phyloP scores from a whole-genome alignment of 2,329 filamentous ascomycete species.

The Colletotrichum sp. region DNA sequence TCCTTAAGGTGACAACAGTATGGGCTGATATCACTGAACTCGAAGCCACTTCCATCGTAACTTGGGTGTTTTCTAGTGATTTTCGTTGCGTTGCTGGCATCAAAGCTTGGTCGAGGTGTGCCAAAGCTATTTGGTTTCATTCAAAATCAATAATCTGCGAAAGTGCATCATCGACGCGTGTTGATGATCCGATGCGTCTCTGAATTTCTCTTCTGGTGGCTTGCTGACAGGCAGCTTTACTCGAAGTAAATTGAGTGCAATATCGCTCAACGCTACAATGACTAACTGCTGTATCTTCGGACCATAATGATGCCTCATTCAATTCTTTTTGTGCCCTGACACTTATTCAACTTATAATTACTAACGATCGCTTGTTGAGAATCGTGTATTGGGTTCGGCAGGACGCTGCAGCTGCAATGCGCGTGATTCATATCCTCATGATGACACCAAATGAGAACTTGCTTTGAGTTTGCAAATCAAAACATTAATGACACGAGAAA shows the following conservation, averaged over 20 bases:
- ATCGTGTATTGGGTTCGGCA: background rate
- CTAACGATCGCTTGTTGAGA: background rate
- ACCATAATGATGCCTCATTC: background rate
- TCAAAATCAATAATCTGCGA: background rate
- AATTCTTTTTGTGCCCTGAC: background rate
- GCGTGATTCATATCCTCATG: background rate
- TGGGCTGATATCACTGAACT: background rate
- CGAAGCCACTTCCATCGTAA: background rate
- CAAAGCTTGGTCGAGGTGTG: background rate
- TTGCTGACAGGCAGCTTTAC: background rate
- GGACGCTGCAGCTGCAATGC: background rate
- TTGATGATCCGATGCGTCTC: fast-evolving
- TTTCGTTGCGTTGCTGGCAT: background rate
- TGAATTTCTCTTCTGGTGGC: background rate
- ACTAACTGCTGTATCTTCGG: fast-evolving
- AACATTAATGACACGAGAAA: background rate
- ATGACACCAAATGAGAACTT: background rate
- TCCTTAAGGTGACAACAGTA: background rate
- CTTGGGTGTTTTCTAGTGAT: background rate
- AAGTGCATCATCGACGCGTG: background rate
- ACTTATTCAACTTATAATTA: background rate
- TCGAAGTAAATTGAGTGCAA: background rate
- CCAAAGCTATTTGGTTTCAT: background rate
- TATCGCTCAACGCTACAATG: background rate
- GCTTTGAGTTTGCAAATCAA: background rate